A percentile compares a stretch with the other conserved stretches of the same genome.
Evolutionary conservation across 2,329 filamentous ascomycete species (phyloP).

Genomic region (Aureobasidium lini): DNA sequence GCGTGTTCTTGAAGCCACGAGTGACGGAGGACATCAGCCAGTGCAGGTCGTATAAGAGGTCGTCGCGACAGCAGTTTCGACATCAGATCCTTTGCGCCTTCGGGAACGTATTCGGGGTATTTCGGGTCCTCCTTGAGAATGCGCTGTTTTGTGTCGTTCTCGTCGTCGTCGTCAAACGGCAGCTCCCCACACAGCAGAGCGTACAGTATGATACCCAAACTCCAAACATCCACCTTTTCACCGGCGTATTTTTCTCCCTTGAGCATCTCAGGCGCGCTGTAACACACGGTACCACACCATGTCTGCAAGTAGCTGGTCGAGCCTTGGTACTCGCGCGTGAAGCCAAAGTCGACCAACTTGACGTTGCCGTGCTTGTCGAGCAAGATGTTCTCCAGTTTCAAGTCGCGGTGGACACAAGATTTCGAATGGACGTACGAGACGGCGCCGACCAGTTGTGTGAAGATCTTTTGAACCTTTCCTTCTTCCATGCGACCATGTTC

Average conservation of each 20-base stretch:
- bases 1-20: constrained; percentile 84
- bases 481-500: constrained; percentile 75
- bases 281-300: constrained; percentile 95
- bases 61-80: constrained; percentile 81
- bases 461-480: constrained; percentile 88
- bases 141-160: constrained; percentile 72
- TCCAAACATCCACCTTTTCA: constrained; percentile 97
- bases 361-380: constrained; percentile 96
- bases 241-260: constrained; percentile 97
- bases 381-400: constrained; percentile 94
- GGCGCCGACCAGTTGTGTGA: constrained; percentile 89
- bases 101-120: constrained; percentile 72
- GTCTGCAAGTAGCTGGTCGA: constrained; percentile 92
- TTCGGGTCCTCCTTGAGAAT: constrained; percentile 81
- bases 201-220: constrained; percentile 76
- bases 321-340: constrained; percentile 94
- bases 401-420: constrained; percentile 89
- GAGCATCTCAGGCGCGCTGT: constrained; percentile 96
- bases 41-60: constrained; percentile 69
- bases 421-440: constrained; percentile 93
- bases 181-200: constrained; percentile 76
- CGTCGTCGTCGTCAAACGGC: constrained; percentile 95
- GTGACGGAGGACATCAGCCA: constrained; percentile 80
- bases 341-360: constrained; percentile 96
- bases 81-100: constrained; percentile 70